Evolutionary conservation across 2,329 filamentous ascomycete genomes (phyloP).

Genomic region (Colletotrichum sp.): DNA sequence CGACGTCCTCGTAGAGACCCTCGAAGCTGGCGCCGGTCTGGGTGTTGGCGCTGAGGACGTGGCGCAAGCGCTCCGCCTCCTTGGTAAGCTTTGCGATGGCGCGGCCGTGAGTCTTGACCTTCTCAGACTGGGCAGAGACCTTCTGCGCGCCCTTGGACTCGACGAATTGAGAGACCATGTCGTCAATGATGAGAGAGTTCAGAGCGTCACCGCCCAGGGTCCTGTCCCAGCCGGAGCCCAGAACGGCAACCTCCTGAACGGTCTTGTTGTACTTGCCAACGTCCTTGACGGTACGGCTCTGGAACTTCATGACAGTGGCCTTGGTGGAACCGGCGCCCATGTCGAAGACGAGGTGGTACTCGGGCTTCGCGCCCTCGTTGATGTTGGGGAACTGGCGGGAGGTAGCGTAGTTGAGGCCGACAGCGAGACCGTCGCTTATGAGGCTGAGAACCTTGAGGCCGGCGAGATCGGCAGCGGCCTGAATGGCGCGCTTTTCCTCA

Average conservation of each 20-base stretch:
- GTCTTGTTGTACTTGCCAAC: conserved; percentile 95
- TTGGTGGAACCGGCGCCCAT: conserved; percentile 97
- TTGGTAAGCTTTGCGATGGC: conserved; percentile 91
- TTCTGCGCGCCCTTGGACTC: conserved; percentile 72
- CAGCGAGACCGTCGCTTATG: conserved; percentile 88
- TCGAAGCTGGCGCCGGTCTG: conserved; percentile 85
- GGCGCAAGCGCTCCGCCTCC: conserved; percentile 84
- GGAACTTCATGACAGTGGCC: conserved; percentile 88
- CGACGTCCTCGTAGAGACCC: conserved; percentile 87
- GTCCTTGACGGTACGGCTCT: conserved; percentile 88
- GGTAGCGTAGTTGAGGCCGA: conserved; percentile 95
- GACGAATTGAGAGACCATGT: conserved; percentile 84
- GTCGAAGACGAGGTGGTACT: conserved; percentile 93
- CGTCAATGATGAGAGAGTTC: conserved; percentile 85
- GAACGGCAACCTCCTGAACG: conserved; percentile 88
- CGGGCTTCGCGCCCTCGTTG: conserved; percentile 82
- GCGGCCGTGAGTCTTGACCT: conserved; percentile 77
- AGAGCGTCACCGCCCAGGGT: conserved; percentile 89
- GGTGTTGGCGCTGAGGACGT: conserved; percentile 91
- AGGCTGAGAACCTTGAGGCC: conserved; percentile 85
- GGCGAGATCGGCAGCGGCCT: conserved; percentile 84
- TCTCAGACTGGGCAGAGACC: conserved; percentile 63
- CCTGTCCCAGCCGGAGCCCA: conserved; percentile 88
- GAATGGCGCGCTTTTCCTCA: conserved; percentile 87
- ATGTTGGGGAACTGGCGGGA: conserved; percentile 86